phyloP scores from a whole-genome alignment of 2,329 filamentous ascomycete genomes.

The Coniochaeta ligniaria region DNA sequence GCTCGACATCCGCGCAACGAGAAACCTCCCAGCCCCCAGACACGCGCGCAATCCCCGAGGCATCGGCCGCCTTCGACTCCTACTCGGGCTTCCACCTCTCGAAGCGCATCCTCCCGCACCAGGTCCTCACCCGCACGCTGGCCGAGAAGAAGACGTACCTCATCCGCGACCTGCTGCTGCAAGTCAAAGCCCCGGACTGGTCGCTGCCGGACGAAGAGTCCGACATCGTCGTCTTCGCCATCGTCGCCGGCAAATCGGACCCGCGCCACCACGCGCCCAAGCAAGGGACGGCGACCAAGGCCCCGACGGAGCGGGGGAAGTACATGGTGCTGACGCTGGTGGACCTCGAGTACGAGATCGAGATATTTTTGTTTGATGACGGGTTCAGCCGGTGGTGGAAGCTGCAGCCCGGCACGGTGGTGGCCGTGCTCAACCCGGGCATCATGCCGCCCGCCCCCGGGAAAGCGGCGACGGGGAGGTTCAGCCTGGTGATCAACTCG shows the following conservation, averaged over 20 bases:
- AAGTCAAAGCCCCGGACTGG: conserved; percentile 77
- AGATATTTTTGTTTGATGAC: conserved; percentile 85
- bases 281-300: conserved; percentile 34
- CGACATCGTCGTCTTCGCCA: conserved; percentile 83
- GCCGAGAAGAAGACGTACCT: conserved; percentile 69
- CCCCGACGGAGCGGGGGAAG: conserved; percentile 60
- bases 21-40: neutral
- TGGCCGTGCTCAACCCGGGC: conserved; percentile 85
- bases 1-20: conserved; percentile 4
- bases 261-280: conserved; percentile 55
- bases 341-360: conserved; percentile 84
- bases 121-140: conserved; percentile 70
- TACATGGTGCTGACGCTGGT: conserved; percentile 90
- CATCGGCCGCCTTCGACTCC: conserved; percentile 64
- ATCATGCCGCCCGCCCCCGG: conserved; percentile 81
- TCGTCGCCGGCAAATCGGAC: conserved; percentile 82
- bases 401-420: conserved; percentile 79
- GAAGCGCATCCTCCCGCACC: conserved; percentile 75
- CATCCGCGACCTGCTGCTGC: conserved; percentile 73
- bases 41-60: conserved; percentile 35
- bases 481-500: conserved; percentile 78
- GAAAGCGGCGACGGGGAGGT: conserved; percentile 70
- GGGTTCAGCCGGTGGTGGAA: conserved; percentile 95
- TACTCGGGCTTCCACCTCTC: conserved; percentile 82
- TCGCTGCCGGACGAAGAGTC: conserved; percentile 74